phyloP scores from a whole-genome alignment of 345 rosid species.

The Theobroma cacao region DNA sequence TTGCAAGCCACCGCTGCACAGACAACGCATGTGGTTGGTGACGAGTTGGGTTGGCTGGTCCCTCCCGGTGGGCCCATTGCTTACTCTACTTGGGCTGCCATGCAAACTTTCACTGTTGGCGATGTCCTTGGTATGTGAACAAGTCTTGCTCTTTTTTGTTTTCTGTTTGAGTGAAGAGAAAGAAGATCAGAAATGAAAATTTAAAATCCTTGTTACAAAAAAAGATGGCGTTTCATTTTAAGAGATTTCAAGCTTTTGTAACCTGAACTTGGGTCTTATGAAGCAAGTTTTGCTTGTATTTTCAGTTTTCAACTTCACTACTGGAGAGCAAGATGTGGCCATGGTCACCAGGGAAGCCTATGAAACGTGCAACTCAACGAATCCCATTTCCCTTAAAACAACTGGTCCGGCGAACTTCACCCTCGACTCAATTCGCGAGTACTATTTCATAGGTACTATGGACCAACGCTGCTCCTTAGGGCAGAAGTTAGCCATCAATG shows the following conservation, averaged over 20 bases:
- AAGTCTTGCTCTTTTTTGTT: neutral
- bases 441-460: constrained; percentile 42
- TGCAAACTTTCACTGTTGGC: constrained; percentile 2
- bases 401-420: constrained; percentile 40
- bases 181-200: no score
- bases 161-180: neutral
- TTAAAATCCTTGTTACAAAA: no score
- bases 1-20: neutral
- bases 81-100: neutral
- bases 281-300: neutral
- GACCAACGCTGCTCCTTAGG: constrained; percentile 47
- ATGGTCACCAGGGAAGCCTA: constrained; percentile 41
- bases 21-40: neutral
- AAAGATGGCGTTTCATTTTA: no score
- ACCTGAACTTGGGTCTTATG: no score
- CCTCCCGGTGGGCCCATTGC: neutral
- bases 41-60: constrained; percentile 1
- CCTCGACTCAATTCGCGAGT: constrained; percentile 40
- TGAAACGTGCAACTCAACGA: constrained; percentile 34
- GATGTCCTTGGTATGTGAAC: neutral
- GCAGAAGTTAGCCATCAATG: constrained; percentile 44
- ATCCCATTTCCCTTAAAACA: constrained; percentile 17
- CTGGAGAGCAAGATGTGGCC: constrained; percentile 49
- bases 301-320: constrained; percentile 52
- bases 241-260: no score